A percentile compares a stretch with the other conserved stretches of the same genome.
phyloP scores from a whole-genome alignment of 768 basidiomycete species.

The Lactifluus hygrophoroides region DNA sequence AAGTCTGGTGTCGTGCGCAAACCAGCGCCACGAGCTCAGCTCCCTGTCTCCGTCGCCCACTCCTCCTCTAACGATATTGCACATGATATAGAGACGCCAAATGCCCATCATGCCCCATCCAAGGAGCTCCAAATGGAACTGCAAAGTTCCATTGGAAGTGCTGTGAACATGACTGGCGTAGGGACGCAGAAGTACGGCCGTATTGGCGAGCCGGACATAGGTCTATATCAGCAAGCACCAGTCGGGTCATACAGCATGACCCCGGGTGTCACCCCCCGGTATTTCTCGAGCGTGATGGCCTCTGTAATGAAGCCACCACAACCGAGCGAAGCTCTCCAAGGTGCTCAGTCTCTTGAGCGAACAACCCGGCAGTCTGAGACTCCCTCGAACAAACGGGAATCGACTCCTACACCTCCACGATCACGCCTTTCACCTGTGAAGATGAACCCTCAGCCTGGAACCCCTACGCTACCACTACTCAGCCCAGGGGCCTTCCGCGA shows the following conservation, averaged over 20 bases:
- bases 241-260: conserved; percentile 1
- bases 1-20: conserved; percentile 45
- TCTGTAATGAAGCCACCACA: conserved; percentile 1
- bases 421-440: conserved; percentile 15
- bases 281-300: conserved; percentile 12
- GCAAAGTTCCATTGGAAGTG: conserved; percentile 44
- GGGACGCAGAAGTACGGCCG: conserved; percentile 32
- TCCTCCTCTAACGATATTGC: conserved; percentile 26
- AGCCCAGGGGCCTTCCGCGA: conserved; percentile 56
- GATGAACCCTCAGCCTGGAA: conserved; percentile 22
- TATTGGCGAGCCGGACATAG: conserved; percentile 20
- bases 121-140: conserved; percentile 30
- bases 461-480: conserved; percentile 38
- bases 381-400: not conserved
- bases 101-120: not conserved
- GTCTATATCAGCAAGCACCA: conserved; percentile 19
- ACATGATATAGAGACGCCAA: conserved; percentile 1
- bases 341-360: not conserved
- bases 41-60: conserved; percentile 45
- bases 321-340: not conserved
- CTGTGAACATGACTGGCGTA: conserved; percentile 58
- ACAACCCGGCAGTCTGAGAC: not conserved
- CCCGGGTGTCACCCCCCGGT: not conserved
- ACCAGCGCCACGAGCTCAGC: conserved; percentile 52
- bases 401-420: not conserved